These are phyloP conservation scores for Trichoderma sp. DNA, from an alignment of 2,329 filamentous ascomycete genomes.

Conservation along the genomic window DNA sequence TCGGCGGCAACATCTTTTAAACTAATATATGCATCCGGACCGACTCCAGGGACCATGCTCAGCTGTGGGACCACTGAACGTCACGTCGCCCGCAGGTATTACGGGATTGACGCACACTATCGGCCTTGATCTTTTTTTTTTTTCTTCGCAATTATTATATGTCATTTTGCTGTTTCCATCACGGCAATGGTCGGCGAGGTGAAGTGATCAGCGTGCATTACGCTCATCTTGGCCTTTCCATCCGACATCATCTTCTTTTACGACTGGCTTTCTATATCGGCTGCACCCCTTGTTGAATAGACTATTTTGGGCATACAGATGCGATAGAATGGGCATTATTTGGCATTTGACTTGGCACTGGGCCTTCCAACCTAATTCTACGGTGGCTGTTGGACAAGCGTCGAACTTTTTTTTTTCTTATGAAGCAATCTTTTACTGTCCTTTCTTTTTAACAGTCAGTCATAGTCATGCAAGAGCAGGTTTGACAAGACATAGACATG, in stretches of 20 bases:
- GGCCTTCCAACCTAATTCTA: neutral
- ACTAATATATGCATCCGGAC: slow-evolving; percentile 28
- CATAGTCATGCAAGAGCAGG: neutral
- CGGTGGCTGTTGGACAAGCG: neutral
- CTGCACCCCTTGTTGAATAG: slow-evolving; percentile 6
- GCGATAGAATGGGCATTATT: slow-evolving; percentile 8
- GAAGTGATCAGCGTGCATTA: neutral
- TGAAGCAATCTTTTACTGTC: neutral
- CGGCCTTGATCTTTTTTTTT: neutral
- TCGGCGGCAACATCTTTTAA: slow-evolving; percentile 29
- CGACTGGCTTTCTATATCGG: neutral
- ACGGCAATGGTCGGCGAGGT: neutral
- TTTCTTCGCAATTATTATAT: neutral
- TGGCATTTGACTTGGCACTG: neutral
- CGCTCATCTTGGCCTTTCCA: neutral
- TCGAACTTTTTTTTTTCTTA: neutral
- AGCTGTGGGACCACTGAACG: slow-evolving; percentile 8
- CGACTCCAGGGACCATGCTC: slow-evolving; percentile 17
- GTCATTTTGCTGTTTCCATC: neutral
- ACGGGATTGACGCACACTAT: neutral
- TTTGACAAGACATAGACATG: slow-evolving; percentile 8
- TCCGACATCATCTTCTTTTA: neutral
- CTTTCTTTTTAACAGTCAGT: neutral
- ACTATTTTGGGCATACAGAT: neutral
- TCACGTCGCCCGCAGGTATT: neutral